A percentile compares a stretch with the other conserved stretches of the same genome.
phyloP scores from a whole-genome alignment of 352 stramenopile genomes.

The Phytophthora melonis region DNA sequence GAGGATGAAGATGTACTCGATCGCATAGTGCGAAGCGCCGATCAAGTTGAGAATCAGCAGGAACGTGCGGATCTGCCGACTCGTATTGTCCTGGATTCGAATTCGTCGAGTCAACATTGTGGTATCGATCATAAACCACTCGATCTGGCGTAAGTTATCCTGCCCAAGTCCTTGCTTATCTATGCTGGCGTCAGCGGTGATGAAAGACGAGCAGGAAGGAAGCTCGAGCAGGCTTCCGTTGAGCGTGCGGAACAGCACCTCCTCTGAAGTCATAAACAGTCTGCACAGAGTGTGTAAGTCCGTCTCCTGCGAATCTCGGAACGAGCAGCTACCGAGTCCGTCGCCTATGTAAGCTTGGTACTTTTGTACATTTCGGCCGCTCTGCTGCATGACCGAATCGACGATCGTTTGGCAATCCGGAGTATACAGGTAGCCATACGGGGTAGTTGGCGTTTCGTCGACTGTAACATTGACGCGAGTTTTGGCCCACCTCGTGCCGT shows the following conservation, averaged over 20 bases:
- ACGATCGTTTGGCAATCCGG: conserved; percentile 37
- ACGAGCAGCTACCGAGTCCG: conserved; percentile 35
- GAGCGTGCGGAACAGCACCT: conserved; percentile 30
- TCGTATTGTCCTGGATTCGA: conserved; percentile 50
- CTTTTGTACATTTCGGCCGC: conserved; percentile 43
- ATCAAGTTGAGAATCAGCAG: conserved; percentile 45
- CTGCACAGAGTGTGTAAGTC: conserved; percentile 40
- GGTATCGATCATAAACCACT: conserved; percentile 41
- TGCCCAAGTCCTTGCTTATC: conserved; percentile 7
- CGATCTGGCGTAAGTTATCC: conserved; percentile 38
- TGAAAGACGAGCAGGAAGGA: conserved; percentile 21
- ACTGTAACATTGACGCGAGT: conserved; percentile 7
- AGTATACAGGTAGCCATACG: conserved; percentile 52
- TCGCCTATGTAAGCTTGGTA: conserved; percentile 48
- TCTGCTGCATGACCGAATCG: conserved; percentile 23
- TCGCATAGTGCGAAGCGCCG: conserved; percentile 33
- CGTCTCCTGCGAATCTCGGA: conserved; percentile 49
- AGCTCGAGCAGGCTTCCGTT: conserved; percentile 18
- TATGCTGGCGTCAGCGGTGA: conserved; percentile 1
- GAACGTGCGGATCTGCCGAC: conserved; percentile 44
- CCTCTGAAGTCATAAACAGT: conserved; percentile 28
- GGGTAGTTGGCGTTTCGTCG: conserved; percentile 18
- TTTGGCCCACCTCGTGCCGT: conserved; percentile 41
- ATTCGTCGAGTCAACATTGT: conserved; percentile 29
- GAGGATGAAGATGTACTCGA: conserved; percentile 39